Conservation (phyloP, 2,329 filamentous ascomycete species). For the Penicillium janthinellum region DNA sequence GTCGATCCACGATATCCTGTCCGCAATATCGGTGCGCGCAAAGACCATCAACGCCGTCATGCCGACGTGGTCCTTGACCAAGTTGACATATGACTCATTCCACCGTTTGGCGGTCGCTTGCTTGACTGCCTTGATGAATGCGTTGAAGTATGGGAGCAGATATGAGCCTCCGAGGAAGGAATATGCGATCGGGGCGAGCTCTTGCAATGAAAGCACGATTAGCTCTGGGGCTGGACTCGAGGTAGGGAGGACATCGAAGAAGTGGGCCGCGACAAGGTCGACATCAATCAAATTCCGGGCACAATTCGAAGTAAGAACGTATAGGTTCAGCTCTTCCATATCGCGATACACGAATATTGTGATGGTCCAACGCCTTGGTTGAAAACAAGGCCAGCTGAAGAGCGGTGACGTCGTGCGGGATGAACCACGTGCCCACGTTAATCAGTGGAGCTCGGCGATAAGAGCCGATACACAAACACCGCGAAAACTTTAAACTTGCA, state of each 20-base stretch:
- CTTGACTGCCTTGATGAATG: conserved; percentile 71
- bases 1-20: conserved; percentile 66
- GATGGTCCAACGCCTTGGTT: conserved; percentile 15
- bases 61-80: conserved; percentile 74
- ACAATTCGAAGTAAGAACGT: conserved; percentile 89
- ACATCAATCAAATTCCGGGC: conserved; percentile 71
- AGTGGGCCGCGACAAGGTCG: conserved; percentile 68
- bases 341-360: neutral
- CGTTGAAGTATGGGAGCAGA: conserved; percentile 72
- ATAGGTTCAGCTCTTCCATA: conserved; percentile 63
- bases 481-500: neutral
- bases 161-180: conserved; percentile 84
- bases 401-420: conserved; percentile 22
- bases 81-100: conserved; percentile 63
- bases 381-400: conserved; percentile 1
- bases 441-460: conserved; percentile 7
- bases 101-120: conserved; percentile 60
- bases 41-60: conserved; percentile 92
- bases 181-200: conserved; percentile 81
- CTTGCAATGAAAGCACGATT: conserved; percentile 74
- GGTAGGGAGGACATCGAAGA: conserved; percentile 61
- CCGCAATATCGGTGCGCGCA: conserved; percentile 61
- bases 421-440: conserved; percentile 14
- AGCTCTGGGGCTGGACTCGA: conserved; percentile 59
- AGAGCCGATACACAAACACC: neutral